Base-by-base conservation (phyloP, 75 land plant genomes). In the Pinus albicaulis region DNA sequence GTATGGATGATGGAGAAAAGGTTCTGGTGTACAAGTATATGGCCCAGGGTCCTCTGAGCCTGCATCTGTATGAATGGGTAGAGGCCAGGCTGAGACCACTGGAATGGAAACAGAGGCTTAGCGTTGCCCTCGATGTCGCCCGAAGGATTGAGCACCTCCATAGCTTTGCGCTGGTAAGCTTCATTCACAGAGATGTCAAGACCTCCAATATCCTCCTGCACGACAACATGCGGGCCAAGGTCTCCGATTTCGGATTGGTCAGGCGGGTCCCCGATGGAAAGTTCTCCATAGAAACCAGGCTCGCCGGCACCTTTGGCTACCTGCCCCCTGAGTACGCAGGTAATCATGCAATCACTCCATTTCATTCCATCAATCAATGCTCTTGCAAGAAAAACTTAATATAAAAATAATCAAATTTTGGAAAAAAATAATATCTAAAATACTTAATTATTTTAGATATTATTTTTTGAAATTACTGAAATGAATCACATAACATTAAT, bases 281-380 rank as follows among this genome's bases (percentile, higher is more conserved):
- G 31, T 77, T 70, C 38, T 89, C 92, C 52, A 79, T 92, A 16
- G 90, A 85, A 78, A 92, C 94, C 1, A 82, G 86, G 66, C 61
- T 94, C 58, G 94, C 94, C 23, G 97, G 97, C 60, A 94, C 97
- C 5, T 94, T 89, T 72, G 97, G 97, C 1, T 94, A 94, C 68
- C 71, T 94, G 16, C 97, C 5, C n/a, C 97, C 97, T 25, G 97
- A 94, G 41, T 93, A 93, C 76, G 96, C 96, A 81, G 93, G 96
- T 93, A 82, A 82, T 2, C 48, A 8, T 44, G 7, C 10, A 44
- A 0, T 6, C 8, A 44, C 15, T n/a, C 59, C 23, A 22, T 23
- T 26, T 75, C 11, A 6, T 23, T 75, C 12, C 25, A 28, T 75
- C 61, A 41, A 41, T 41, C 3, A 41, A 41, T 41, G 44, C 44